phyloP scores from a whole-genome alignment of 164 flowering plant species.

The Chimonanthus praecox region DNA sequence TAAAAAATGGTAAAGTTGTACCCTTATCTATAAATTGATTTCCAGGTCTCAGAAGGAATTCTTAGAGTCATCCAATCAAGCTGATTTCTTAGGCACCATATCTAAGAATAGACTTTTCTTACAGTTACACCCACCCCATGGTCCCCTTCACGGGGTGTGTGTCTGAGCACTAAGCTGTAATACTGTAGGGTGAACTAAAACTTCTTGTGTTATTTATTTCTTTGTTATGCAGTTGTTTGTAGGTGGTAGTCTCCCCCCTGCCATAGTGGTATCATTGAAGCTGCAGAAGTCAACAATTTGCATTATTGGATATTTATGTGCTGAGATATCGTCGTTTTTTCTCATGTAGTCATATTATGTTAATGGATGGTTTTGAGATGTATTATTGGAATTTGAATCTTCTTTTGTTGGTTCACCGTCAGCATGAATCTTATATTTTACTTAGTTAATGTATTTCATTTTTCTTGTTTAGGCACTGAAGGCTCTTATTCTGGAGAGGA shows the following conservation, averaged over 20 bases:
- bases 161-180: neutral
- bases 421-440: neutral
- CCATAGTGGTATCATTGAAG: neutral
- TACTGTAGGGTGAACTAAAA: neutral
- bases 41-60: too few species aligned
- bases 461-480: constrained; percentile 54
- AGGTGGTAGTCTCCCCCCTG: neutral
- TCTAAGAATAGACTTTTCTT: too few species aligned
- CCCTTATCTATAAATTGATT: too few species aligned
- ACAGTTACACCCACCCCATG: too few species aligned
- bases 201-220: neutral
- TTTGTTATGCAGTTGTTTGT: too few species aligned
- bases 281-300: neutral
- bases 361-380: neutral
- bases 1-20: too few species aligned
- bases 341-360: neutral
- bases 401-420: neutral
- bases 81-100: too few species aligned
- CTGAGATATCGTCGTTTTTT: neutral
- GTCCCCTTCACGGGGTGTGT: neutral
- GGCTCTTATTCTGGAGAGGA: constrained; percentile 78
- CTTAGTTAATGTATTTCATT: neutral
- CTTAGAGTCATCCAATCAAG: too few species aligned
- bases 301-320: neutral
- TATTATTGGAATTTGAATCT: neutral